Conservation (phyloP, 495 filamentous ascomycete species). For the Antarctomyces pellizariae region DNA sequence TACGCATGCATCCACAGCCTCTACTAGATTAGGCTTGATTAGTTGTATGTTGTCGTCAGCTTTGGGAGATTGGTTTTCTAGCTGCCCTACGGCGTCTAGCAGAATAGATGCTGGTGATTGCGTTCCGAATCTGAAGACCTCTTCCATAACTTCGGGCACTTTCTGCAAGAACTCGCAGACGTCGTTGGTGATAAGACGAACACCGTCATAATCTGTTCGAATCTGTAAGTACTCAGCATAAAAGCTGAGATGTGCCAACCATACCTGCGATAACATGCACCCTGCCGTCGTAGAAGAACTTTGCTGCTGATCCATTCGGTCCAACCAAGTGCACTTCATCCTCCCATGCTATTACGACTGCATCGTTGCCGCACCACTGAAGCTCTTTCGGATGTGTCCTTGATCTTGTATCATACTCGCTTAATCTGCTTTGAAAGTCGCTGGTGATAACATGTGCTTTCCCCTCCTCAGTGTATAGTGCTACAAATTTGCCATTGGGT, state of each 20-base stretch:
- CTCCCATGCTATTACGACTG: slow-evolving; percentile 86
- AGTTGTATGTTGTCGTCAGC: slow-evolving; percentile 94
- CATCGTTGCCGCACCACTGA: slow-evolving; percentile 91
- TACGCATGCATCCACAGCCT: slow-evolving; percentile 75
- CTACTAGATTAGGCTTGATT: slow-evolving; percentile 62
- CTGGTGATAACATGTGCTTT: slow-evolving; percentile 84
- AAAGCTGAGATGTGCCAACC: no score
- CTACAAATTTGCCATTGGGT: slow-evolving; percentile 70
- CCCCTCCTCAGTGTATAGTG: slow-evolving; percentile 65
- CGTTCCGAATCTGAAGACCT: slow-evolving; percentile 73
- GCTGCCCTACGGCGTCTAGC: slow-evolving; percentile 72
- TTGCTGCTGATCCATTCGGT: slow-evolving; percentile 53
- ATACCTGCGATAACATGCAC: slow-evolving; percentile 75
- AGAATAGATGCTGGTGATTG: slow-evolving; percentile 73
- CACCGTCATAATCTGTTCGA: slow-evolving; percentile 68
- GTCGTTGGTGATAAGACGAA: slow-evolving; percentile 70
- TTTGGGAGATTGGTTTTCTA: slow-evolving; percentile 86
- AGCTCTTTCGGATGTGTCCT: slow-evolving; percentile 71
- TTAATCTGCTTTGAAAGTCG: slow-evolving; percentile 78
- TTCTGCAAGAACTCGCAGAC: slow-evolving; percentile 89
- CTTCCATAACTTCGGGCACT: slow-evolving; percentile 67
- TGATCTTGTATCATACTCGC: slow-evolving; percentile 74
- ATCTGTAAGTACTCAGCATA: slow-evolving; percentile 9
- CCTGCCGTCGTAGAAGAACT: slow-evolving; percentile 73
- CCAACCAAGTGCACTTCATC: slow-evolving; percentile 95